Evolutionary conservation across 2,329 filamentous ascomycete species (phyloP).

Genomic region (Metarhizium humberi): DNA sequence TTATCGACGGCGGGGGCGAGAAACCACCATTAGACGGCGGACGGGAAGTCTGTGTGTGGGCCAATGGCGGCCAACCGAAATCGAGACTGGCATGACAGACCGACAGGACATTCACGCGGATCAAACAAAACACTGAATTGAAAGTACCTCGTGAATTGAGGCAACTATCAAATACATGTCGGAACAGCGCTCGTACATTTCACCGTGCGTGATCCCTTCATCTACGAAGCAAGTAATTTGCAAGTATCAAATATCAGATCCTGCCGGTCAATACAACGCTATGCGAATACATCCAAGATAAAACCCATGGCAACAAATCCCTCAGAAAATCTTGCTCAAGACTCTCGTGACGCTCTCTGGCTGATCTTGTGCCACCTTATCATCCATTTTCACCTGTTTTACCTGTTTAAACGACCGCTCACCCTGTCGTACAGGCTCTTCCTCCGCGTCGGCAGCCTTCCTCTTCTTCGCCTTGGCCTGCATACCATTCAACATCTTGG

Average conservation of each 20-base stretch:
- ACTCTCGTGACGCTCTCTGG: conserved; percentile 50
- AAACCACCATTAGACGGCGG: neutral
- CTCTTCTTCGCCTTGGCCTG: conserved; percentile 44
- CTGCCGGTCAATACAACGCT: neutral
- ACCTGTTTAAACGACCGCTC: conserved; percentile 57
- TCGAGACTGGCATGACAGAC: no score
- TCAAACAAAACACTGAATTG: no score
- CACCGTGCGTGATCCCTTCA: neutral
- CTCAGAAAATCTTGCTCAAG: conserved; percentile 55
- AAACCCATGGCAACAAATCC: conserved; percentile 1
- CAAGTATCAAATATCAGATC: neutral
- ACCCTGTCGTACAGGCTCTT: conserved; percentile 13
- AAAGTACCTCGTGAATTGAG: neutral
- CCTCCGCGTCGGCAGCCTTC: conserved; percentile 19
- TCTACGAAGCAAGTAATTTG: neutral
- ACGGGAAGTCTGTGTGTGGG: no score
- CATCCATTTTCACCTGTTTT: conserved; percentile 43
- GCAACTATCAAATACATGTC: neutral
- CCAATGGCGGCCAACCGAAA: no score
- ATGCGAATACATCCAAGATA: neutral
- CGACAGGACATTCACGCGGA: no score
- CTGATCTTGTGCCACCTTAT: conserved; percentile 32
- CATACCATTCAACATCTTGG: conserved; percentile 71
- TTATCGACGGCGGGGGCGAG: conserved; percentile 15
- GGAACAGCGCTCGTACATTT: neutral